Base-by-base conservation (phyloP, 1,284 basidiomycete species). In the Ganoderma resinaceum region DNA sequence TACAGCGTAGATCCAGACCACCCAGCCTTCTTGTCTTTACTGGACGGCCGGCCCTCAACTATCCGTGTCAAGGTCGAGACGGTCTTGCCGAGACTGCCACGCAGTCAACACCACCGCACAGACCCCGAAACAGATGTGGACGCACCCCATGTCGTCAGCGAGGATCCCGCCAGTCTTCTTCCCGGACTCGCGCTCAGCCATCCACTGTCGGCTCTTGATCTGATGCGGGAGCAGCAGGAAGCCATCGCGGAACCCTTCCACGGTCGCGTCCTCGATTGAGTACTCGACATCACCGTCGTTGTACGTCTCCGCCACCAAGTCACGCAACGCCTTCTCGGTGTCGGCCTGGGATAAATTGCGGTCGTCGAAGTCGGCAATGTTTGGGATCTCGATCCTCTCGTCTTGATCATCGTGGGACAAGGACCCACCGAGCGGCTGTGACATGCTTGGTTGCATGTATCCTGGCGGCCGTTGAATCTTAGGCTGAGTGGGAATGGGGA, bases 61-160 rank as follows among this genome's bases (percentile, higher is more conserved):
- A 98, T 95, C 0, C 95, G 87, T 0, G 92, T 88, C 8, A 98
- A 82, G 0, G 94, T 94, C 77, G 98, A 96, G n/a, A 97, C 94
- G 0, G 96, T 98, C 82, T 98, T 97, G 1, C 95, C 96, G 1
- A 97, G 85, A 72, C 91, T 93, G 65, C 20, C 55, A 0, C 8
- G 33, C 31, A 58, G 20, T 58, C 33, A 58, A 7, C 31, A 23
- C 4, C 38, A 31, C n/a, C 35, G 33, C 3, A 14, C 33, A 9
- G 20, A 23, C 16, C 62, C 35, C 31, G 33, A 40, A 16, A 23
- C 29, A 53, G 29, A 5, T 5, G 60, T 29, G 23, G n/a, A 74
- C 84, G 62, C 73, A 91, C 91, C 94, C 92, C 91, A 95, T 96
- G 78, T 97, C 95, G 77, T 97, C 96, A 0, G 96, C 96, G 12